Evolutionary conservation across 2,329 filamentous ascomycete genomes (phyloP), one percentile per base, ranked within the genome.

Genomic region (Fusarium cyanostomum): DNA sequence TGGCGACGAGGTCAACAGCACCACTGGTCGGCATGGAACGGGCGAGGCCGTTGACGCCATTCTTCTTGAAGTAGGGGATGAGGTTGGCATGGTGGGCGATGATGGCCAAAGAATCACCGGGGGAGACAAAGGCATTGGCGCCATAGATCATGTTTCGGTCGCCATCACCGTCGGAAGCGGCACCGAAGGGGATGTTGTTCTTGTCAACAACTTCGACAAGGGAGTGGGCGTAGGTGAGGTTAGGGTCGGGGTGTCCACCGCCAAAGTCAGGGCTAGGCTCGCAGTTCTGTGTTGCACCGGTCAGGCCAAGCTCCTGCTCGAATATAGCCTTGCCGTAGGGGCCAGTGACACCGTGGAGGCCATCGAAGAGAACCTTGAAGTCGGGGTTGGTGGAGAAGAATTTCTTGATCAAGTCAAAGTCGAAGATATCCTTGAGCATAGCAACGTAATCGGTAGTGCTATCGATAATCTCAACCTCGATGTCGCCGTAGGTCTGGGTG

Each of bases 131-230:
- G 39, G 91, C 89, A 73, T 96, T 94, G 68, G 94, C 94, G 64
- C 95, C 95, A 80, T 99, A 99, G 75, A 99, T 99, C 95, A 99
- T 99, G 88, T 99, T 99, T 71, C 95, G 92, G 83, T 99, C 95
- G 73, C 95, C 95, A 72, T 99, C 95, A 70, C 95, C 95, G 71
- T 99, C 95, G 65, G 92, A 96, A 43, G 95, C 95, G 57, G 95
- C 95, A 74, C 95, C 95, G 72, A 99, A 99, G 74, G 96, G 95
- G 66, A 99, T 93, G 58, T 88, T 86, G 72, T 92, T 89, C 82
- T 92, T 92, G 79, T 99, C 93, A 37, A 99, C 95, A 61, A 89
- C 91, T 73, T 97, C 92, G 59, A 99, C 95, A 37, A 99, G 86
- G 51, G 92, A 94, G 80, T 96, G 92, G 27, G 95, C 95, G 73